Conservation (phyloP, 139 green algal species). For the Chlorella sp. region DNA sequence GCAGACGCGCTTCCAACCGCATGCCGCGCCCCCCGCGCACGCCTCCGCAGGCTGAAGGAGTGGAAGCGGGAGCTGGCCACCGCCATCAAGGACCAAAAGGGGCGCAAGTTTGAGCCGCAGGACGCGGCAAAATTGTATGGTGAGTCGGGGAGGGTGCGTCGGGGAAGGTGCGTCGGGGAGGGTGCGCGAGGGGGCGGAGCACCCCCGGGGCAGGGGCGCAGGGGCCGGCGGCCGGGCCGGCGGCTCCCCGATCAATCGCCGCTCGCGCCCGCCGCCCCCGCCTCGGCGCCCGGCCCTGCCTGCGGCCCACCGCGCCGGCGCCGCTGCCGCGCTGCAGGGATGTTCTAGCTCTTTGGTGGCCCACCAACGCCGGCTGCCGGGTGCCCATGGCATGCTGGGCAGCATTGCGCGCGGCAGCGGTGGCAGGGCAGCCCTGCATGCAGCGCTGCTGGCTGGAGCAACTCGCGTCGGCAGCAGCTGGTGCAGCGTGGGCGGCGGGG, state of each 20-base stretch:
- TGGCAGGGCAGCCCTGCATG: not conserved
- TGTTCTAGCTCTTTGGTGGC: not conserved
- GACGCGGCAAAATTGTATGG: conserved; percentile 18
- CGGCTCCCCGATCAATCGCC: no score
- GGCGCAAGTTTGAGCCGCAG: conserved; percentile 15
- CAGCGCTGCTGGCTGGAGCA: no score
- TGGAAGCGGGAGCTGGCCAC: conserved; percentile 10
- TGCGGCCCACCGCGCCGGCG: no score
- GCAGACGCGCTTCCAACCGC: not conserved
- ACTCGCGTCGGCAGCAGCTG: no score
- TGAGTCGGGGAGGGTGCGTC: not conserved
- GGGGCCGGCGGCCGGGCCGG: no score
- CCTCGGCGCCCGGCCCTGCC: no score
- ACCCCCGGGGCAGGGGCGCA: no score
- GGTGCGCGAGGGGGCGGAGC: not conserved
- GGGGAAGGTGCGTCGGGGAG: not conserved
- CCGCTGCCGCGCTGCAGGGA: not conserved
- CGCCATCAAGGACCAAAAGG: conserved; percentile 1
- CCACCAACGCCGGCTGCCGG: no score
- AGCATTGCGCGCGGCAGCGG: not conserved
- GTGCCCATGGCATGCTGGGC: no score
- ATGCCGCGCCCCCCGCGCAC: not conserved
- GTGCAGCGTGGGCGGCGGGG: no score
- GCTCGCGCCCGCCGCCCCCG: no score
- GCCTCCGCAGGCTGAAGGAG: not conserved